Evolutionary conservation across 495 filamentous ascomycete genomes (phyloP).

Genomic region (Aspergillus nanangensis): DNA sequence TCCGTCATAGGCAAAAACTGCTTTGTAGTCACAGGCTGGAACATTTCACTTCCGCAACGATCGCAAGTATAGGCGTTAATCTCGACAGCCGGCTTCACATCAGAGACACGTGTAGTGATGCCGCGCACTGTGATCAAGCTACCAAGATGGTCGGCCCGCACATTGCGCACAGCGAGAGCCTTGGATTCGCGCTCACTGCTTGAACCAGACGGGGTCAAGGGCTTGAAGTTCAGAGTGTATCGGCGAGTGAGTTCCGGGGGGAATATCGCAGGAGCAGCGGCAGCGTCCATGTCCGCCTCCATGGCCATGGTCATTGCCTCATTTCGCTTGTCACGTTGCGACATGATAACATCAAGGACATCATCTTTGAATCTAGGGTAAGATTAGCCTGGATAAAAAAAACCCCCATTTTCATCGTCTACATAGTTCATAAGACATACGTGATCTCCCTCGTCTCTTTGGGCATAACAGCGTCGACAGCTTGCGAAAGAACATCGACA

Average conservation of each 20-base stretch:
- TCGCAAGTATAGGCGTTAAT: conserved; percentile 98
- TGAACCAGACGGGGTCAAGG: conserved; percentile 65
- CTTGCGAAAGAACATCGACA: conserved; percentile 82
- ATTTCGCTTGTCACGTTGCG: conserved; percentile 83
- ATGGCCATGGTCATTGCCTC: conserved; percentile 62
- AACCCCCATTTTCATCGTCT: too few relatives aligned
- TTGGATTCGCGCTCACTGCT: conserved; percentile 61
- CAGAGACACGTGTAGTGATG: conserved; percentile 91
- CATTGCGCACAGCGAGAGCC: conserved; percentile 87
- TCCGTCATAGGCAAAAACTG: conserved; percentile 80
- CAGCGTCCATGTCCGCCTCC: conserved; percentile 62
- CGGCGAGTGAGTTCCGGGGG: conserved; percentile 87
- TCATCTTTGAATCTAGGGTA: conserved; percentile 90
- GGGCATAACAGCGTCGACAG: conserved; percentile 84
- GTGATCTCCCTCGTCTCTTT: conserved; percentile 70
- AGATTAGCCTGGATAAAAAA: too few relatives aligned
- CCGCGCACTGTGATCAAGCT: conserved; percentile 91
- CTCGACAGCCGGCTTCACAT: conserved; percentile 95
- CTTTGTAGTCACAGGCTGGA: conserved; percentile 91
- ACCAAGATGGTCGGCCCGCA: conserved; percentile 87
- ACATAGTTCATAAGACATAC: conserved; percentile 39
- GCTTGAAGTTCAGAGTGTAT: conserved; percentile 95
- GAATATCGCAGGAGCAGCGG: conserved; percentile 56
- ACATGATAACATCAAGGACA: conserved; percentile 93
- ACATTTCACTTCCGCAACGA: conserved; percentile 92